Evolutionary conservation across 2,329 filamentous ascomycete species (phyloP).

Genomic region (Rhytidhysteron rufulum): DNA sequence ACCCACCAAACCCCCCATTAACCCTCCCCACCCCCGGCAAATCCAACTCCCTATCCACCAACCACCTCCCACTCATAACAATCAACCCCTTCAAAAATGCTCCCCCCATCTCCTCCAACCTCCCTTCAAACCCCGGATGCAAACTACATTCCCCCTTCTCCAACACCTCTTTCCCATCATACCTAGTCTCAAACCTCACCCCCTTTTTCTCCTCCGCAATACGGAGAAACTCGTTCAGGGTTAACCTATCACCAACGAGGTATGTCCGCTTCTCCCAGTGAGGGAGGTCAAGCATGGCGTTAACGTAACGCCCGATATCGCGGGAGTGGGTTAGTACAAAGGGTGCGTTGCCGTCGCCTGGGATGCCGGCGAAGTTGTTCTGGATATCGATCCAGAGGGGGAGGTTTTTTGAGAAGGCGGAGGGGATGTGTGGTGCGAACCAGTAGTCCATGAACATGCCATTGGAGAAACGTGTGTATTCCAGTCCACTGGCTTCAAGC

Average conservation of each 20-base stretch:
- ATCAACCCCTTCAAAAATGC: too few species aligned
- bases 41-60: too few species aligned
- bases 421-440: slow-evolving; percentile 1
- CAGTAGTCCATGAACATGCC: slow-evolving; percentile 4
- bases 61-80: too few species aligned
- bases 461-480: background rate
- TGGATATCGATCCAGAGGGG: slow-evolving; percentile 3
- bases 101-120: too few species aligned
- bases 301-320: slow-evolving; percentile 3
- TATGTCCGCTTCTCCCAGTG: slow-evolving; percentile 2
- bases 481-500: slow-evolving; percentile 1
- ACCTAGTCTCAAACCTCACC: too few species aligned
- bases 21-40: too few species aligned
- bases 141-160: too few species aligned
- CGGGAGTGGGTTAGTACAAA: slow-evolving; percentile 3
- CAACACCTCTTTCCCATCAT: too few species aligned
- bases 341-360: slow-evolving; percentile 2
- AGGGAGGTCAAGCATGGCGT: background rate
- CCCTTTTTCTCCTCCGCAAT: slow-evolving; percentile 2
- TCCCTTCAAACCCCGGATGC: too few species aligned
- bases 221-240: slow-evolving; percentile 4
- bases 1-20: too few species aligned
- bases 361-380: slow-evolving; percentile 3
- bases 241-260: slow-evolving; percentile 4
- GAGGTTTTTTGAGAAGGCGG: background rate